A percentile compares a stretch with the other conserved stretches of the same genome.
These are phyloP conservation scores for Aphanomyces cochlioides DNA, from an alignment of 352 stramenopile genomes.

Conservation along the genomic window DNA sequence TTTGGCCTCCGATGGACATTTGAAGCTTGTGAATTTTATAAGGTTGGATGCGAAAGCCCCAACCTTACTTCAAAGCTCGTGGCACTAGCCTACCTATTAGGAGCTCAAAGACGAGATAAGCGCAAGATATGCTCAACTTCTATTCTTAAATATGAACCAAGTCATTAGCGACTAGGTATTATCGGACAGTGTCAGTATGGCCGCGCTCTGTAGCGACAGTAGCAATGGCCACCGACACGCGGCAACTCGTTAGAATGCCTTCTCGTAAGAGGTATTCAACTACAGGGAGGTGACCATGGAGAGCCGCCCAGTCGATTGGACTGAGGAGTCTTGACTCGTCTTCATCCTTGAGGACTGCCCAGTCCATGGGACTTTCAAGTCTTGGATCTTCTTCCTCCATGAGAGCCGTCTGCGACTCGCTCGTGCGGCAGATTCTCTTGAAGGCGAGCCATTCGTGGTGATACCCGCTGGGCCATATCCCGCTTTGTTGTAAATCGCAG, in stretches of 20 bases:
- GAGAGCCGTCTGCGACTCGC: background rate
- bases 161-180: background rate
- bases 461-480: background rate
- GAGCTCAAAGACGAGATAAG: too few species aligned
- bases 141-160: background rate
- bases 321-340: background rate
- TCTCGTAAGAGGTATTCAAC: background rate
- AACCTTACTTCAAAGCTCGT: too few species aligned
- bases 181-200: background rate
- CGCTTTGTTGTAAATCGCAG: slow-evolving; percentile 4
- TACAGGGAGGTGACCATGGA: slow-evolving; percentile 1
- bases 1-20: too few species aligned
- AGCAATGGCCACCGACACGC: background rate
- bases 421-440: background rate
- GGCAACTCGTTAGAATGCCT: background rate
- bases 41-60: too few species aligned
- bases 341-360: background rate
- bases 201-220: too few species aligned
- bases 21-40: too few species aligned
- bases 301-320: background rate
- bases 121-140: too few species aligned
- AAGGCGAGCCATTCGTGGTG: slow-evolving; percentile 7
- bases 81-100: too few species aligned
- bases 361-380: background rate
- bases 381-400: background rate